A percentile compares a stretch with the other conserved stretches of the same genome.
phyloP scores from a whole-genome alignment of 2,329 filamentous ascomycete species.

The Talaromyces verruculosus region DNA sequence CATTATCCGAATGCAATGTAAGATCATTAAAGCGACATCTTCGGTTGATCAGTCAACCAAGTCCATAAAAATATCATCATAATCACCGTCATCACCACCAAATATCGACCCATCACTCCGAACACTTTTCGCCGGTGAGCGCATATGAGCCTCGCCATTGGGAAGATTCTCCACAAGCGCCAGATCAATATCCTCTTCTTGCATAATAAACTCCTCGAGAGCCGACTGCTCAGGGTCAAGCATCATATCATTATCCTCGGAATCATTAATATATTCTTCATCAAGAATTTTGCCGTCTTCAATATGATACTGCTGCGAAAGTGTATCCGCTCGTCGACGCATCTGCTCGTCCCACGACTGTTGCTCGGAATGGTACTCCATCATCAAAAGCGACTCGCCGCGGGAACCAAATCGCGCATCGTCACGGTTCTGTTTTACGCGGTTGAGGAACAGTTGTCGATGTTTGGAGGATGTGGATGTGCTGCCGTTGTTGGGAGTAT shows the following conservation, averaged over 20 bases:
- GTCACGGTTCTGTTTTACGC: slow-evolving; percentile 43
- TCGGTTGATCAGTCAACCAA: slow-evolving; percentile 50
- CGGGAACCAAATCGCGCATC: slow-evolving; percentile 39
- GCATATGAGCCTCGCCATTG: not conserved
- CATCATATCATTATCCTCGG: slow-evolving; percentile 20
- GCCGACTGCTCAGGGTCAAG: slow-evolving; percentile 28
- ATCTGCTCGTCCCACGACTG: slow-evolving; percentile 42
- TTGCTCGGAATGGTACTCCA: slow-evolving; percentile 43
- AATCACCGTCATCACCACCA: slow-evolving; percentile 56
- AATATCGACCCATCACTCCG: slow-evolving; percentile 24
- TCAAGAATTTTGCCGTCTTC: slow-evolving; percentile 20
- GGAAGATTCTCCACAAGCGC: slow-evolving; percentile 28
- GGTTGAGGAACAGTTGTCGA: slow-evolving; percentile 44
- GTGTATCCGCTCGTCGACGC: slow-evolving; percentile 33
- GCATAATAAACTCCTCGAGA: slow-evolving; percentile 38
- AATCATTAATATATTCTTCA: slow-evolving; percentile 22
- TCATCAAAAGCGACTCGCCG: slow-evolving; percentile 46
- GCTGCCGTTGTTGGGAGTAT: slow-evolving; percentile 26
- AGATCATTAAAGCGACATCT: not conserved
- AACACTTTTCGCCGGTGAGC: slow-evolving; percentile 14
- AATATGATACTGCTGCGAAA: slow-evolving; percentile 24
- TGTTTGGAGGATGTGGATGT: slow-evolving; percentile 35
- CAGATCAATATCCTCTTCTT: slow-evolving; percentile 37
- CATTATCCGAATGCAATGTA: not conserved
- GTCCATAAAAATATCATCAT: slow-evolving; percentile 65